These are phyloP conservation scores for Solanum bulbocastanum DNA, from an alignment of 257 asterid species.

Conservation along the genomic window DNA sequence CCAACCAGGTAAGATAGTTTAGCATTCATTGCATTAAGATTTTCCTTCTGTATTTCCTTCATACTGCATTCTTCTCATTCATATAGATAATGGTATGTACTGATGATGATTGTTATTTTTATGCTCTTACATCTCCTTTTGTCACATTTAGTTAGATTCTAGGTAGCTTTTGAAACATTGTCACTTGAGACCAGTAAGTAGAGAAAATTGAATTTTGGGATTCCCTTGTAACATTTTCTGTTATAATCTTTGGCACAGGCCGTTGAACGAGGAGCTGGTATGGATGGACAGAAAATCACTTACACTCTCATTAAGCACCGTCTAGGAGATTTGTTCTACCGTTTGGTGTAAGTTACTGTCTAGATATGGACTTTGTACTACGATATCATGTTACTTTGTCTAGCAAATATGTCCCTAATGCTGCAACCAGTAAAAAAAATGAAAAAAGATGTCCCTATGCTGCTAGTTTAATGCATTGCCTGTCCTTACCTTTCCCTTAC, in stretches of 20 bases:
- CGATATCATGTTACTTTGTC: background rate
- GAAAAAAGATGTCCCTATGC: background rate
- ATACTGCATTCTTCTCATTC: background rate
- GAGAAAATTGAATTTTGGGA: background rate
- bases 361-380: background rate
- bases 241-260: constrained; percentile 44
- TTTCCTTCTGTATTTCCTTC: background rate
- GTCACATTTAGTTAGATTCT: background rate
- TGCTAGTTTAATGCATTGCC: background rate
- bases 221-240: background rate
- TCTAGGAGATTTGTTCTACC: constrained; percentile 85
- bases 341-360: constrained; percentile 67
- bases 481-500: background rate
- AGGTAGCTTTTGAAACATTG: background rate
- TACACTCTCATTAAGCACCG: constrained; percentile 91
- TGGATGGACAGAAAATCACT: constrained; percentile 95
- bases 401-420: background rate
- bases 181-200: background rate
- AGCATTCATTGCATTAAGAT: background rate
- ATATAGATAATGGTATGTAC: background rate
- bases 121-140: background rate
- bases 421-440: background rate
- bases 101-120: background rate
- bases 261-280: constrained; percentile 96
- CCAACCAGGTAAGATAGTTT: constrained; percentile 69